Base-by-base conservation (phyloP, 148 eudicot species). In the Silene conica region DNA sequence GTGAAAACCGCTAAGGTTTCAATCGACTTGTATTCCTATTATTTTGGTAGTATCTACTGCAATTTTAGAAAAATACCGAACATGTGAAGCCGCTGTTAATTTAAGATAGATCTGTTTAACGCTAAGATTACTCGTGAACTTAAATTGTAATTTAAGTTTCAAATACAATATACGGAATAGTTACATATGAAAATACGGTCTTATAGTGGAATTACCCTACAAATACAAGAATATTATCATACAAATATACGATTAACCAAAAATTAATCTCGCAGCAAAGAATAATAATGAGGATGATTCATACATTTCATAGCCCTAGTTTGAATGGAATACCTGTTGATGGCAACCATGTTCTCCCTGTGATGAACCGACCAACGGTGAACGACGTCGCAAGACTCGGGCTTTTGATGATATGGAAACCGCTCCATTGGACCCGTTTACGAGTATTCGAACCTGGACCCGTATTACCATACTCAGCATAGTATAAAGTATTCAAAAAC, bases 301-400 rank as follows among this genome's bases (percentile, higher is more conserved):
- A n/a, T n/a, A n/a, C n/a, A n/a, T n/a, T n/a, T n/a, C n/a, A 91
- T 8, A 88, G 83, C 5, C 87, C 88, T 0, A 80, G 65, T 28
- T 48, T 77, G 48, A 82, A 88, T 0, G 92, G 94, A 69, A 92
- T 89, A 9, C 88, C 86, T 1, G 90, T 91, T 0, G 84, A 38
- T 2, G 92, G 92, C 71, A 92, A 46, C 97, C 97, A 92, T 1
- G 88, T 59, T 31, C 64, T 79, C 1, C 97, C 92, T 1, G 88
- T 74, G 8, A 89, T 89, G 62, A 92, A 86, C 18, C 57, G 83
- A 1, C 75, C 80, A 0, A 88, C 89, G 2, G 68, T 80, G 75
- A 82, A 88, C 41, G 46, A 55, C 2, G 82, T 66, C 3, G 83
- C 86, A 18, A 72, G 79, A 4, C 11, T 76, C 0, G 75, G 72